Percentiles rank a stretch among this genome's conserved stretches.
phyloP scores from a whole-genome alignment of 2,329 filamentous ascomycete species.

The Metarhizium anisopliae region DNA sequence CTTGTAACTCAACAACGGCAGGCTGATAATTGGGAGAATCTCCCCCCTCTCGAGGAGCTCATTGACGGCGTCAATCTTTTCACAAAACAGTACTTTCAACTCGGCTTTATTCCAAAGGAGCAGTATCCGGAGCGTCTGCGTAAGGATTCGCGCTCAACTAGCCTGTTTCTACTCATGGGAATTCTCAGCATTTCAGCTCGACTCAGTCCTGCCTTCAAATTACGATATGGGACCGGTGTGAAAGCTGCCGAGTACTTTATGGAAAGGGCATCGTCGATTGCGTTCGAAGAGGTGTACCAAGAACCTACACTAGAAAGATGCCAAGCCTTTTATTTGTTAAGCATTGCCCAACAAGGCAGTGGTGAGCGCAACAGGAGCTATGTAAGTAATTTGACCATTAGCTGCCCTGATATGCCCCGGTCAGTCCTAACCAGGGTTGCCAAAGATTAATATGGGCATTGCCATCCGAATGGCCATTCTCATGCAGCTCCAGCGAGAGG shows the following conservation, averaged over 20 bases:
- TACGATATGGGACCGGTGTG: slow-evolving; percentile 40
- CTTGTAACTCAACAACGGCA: slow-evolving; percentile 10
- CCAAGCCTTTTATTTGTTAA: slow-evolving; percentile 50
- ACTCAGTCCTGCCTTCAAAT: slow-evolving; percentile 38
- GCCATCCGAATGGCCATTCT: slow-evolving; percentile 46
- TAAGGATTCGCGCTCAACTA: slow-evolving; percentile 37
- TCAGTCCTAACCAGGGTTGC: background rate
- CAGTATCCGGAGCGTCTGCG: slow-evolving; percentile 38
- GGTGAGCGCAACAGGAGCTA: slow-evolving; percentile 44
- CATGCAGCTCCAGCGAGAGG: slow-evolving; percentile 46
- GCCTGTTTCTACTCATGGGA: slow-evolving; percentile 44
- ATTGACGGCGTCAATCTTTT: slow-evolving; percentile 45
- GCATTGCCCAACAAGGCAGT: slow-evolving; percentile 49
- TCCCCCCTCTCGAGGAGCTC: slow-evolving; percentile 40
- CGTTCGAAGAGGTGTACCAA: slow-evolving; percentile 40
- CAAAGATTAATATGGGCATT: slow-evolving; percentile 46
- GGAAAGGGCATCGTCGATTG: slow-evolving; percentile 37
- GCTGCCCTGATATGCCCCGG: background rate
- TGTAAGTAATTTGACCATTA: slow-evolving; percentile 25
- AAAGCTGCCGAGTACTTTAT: slow-evolving; percentile 45
- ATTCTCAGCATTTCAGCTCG: slow-evolving; percentile 49
- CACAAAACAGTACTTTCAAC: slow-evolving; percentile 47
- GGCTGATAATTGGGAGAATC: slow-evolving; percentile 36
- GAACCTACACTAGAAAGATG: slow-evolving; percentile 45
- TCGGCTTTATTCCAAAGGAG: slow-evolving; percentile 49